Base-by-base conservation (phyloP, 345 rosid genomes). In the Arabis hirsuta region DNA sequence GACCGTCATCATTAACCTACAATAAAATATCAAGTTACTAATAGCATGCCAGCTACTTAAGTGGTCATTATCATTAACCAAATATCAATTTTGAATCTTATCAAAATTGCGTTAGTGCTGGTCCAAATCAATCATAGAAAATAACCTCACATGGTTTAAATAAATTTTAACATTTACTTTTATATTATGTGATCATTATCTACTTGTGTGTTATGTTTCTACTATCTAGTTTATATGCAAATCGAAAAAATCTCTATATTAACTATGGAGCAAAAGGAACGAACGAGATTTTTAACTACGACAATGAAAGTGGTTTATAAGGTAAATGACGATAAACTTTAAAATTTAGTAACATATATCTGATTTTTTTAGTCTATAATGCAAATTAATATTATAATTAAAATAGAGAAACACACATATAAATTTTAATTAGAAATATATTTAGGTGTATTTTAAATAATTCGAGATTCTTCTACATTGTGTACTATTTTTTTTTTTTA, bases 31-130 rank as follows among this genome's bases (percentile, higher is more conserved):
- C 61, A 46, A 69, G 27, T 36, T 31, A 47, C 52, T 9, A 24
- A 20, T 32, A 68, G 38, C 73, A 56, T 67, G 34, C 54, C n/a
- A 43, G 62, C 72, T 55, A 57, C 36, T 22, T 5, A 45, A 45
- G 47, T 58, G 24, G 6, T 32, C 36, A 32, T 32, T 6, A 32
- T 32, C 36, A 32, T 32, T 32, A 32, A 32, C 36, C 36, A 32
- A 32, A 32, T 32, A 32, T 32, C 36, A 32, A 29, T 29, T 14
- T 13, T 32, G 12, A 32, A 32, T 55, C 34, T 45, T 32, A 13
- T 46, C 26, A 34, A 45, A 69, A 7, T 22, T 34, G 24, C 73
- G 26, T 34, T n/a, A 12, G 34, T 55, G 73, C 64, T 9, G 12
- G 9, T 56, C 64, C 43, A 43, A 31, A 41, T 67, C 29, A 67